phyloP scores from a whole-genome alignment of 75 land plant species.

The Pinus taeda region DNA sequence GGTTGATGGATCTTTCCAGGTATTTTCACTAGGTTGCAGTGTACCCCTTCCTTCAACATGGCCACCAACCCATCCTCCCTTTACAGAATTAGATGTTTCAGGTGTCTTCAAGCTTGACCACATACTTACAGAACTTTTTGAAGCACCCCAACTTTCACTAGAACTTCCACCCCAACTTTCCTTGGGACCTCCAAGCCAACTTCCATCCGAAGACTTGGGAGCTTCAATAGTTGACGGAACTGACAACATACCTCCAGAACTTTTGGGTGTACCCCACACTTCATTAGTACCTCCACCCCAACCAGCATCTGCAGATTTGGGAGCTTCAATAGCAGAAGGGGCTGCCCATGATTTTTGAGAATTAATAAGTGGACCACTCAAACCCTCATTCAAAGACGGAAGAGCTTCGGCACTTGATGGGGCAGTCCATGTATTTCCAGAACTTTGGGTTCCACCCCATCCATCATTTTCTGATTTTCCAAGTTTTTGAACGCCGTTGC shows the following conservation, averaged over 20 bases:
- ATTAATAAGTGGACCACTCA: not conserved
- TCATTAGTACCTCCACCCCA: constrained; percentile 3
- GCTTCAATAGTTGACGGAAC: not conserved
- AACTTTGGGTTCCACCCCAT: constrained; percentile 4
- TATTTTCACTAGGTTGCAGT: not conserved
- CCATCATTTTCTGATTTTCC: not conserved
- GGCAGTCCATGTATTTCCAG: not conserved
- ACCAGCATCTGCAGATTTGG: not conserved
- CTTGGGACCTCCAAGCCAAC: not conserved
- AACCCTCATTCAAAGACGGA: not conserved
- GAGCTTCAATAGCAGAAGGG: not conserved
- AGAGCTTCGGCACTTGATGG: not conserved
- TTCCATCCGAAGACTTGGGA: not conserved
- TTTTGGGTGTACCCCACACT: constrained; percentile 2
- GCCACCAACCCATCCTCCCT: constrained; percentile 1
- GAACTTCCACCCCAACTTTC: constrained; percentile 2
- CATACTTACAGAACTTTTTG: not conserved
- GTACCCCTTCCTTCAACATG: not conserved
- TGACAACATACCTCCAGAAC: not conserved
- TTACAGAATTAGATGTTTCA: constrained; percentile 1
- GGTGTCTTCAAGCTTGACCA: not conserved
- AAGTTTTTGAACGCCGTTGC: not conserved
- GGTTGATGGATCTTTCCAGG: not conserved
- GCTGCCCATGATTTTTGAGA: not conserved
- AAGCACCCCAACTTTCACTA: not conserved